Evolutionary conservation across 352 stramenopile genomes (phyloP), one percentile per base, ranked within the genome.

Genomic region (Phytophthora aleatoria): DNA sequence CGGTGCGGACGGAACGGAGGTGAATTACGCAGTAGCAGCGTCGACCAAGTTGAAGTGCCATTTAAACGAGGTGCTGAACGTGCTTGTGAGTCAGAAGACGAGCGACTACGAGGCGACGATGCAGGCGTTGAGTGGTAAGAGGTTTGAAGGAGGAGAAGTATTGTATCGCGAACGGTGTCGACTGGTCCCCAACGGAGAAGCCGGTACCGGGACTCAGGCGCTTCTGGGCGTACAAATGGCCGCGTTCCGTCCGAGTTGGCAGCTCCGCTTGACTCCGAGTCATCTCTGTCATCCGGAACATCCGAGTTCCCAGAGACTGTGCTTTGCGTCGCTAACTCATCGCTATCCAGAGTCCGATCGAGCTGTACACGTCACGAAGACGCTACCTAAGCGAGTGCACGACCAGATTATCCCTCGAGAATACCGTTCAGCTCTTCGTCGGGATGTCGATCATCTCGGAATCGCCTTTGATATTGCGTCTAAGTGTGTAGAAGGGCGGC

Each of bases 281-380:
- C 54, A 59, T 9, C 13, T 68, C 12, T 68, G 61, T 54, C 48
- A 57, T 49, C 51, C 60, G 4, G 60, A 62, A 38, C 57, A 62
- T 27, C 67, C 61, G 16, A 64, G 51, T 30, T 71, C 58, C 15
- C 68, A 87, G 50, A 69, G 53, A 38, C 60, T 87, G 28, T 71
- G 64, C 28, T 81, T 90, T 57, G 63, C 69, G 30, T 72, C 65
- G 11, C 71, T 77, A 48, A 89, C 79, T 28, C 60, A 78, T 50
- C 67, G 69, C 33, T 83, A 83, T 62, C 30, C 71, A 13, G 50
- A 24, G 15, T 67, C 77, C 2, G 54, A 79, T 50, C 82, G 76
- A 12, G 79, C 79, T 4, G 64, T 82, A 16, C 81, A 91, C 61
- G 54, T 90, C 3, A 75, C 86, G 56, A 89, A 89, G 73, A 89